These are phyloP conservation scores for Aspergillus sergii DNA, from an alignment of 2,329 filamentous ascomycete species.

Conservation along the genomic window DNA sequence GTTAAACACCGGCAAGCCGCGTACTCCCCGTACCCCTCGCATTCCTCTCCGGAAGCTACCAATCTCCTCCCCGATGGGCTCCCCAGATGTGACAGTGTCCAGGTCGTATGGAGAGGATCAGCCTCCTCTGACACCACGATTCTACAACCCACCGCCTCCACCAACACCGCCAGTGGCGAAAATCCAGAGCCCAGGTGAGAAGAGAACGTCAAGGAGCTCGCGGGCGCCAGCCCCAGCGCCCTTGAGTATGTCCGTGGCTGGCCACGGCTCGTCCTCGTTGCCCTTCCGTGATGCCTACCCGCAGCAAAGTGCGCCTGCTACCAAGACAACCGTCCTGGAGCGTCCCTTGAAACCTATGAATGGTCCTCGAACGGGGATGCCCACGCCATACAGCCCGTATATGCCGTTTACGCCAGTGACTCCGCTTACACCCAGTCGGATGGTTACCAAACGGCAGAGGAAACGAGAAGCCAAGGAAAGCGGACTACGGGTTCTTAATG, in stretches of 20 bases:
- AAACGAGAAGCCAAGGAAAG: slow-evolving; percentile 45
- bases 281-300: slow-evolving; percentile 50
- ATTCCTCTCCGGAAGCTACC: slow-evolving; percentile 56
- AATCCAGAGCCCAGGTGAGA: slow-evolving; percentile 41
- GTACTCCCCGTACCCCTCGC: slow-evolving; percentile 46
- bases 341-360: slow-evolving; percentile 38
- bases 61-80: slow-evolving; percentile 59
- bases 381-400: slow-evolving; percentile 54
- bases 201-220: slow-evolving; percentile 15
- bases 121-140: slow-evolving; percentile 59
- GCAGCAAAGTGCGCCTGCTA: slow-evolving; percentile 47
- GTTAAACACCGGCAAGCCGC: slow-evolving; percentile 45
- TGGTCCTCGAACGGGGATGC: slow-evolving; percentile 51
- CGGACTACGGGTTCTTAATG: slow-evolving; percentile 47
- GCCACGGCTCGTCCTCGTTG: slow-evolving; percentile 38
- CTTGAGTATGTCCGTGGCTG: slow-evolving; percentile 32
- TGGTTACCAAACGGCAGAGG: slow-evolving; percentile 48
- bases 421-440: slow-evolving; percentile 50
- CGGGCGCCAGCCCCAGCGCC: slow-evolving; percentile 33
- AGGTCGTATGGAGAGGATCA: slow-evolving; percentile 52
- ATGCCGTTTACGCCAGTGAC: slow-evolving; percentile 55
- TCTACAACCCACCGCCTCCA: slow-evolving; percentile 58
- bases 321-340: slow-evolving; percentile 53
- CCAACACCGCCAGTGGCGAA: slow-evolving; percentile 40
- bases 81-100: slow-evolving; percentile 46